Evolutionary conservation across 345 rosid genomes (phyloP).

Genomic region (Hevea brasiliensis): DNA sequence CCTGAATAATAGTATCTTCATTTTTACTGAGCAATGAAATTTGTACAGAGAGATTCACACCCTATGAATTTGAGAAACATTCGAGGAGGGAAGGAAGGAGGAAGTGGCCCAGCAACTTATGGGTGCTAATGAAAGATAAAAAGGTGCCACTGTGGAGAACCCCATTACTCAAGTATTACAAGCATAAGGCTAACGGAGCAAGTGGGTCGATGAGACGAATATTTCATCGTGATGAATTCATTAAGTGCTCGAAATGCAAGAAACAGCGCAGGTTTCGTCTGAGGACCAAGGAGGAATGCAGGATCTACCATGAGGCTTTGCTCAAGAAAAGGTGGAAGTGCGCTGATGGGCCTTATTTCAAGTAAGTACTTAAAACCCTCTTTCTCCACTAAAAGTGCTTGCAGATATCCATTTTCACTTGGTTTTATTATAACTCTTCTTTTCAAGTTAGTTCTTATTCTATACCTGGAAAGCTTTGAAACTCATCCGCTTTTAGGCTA

Average conservation of each 20-base stretch:
- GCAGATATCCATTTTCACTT: too few relatives aligned
- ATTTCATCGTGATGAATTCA: slow-evolving; percentile 23
- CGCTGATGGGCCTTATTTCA: neutral
- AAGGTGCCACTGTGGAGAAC: slow-evolving; percentile 20
- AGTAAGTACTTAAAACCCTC: neutral
- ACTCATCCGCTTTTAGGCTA: too few relatives aligned
- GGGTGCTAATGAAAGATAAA: slow-evolving; percentile 11
- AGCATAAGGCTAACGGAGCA: slow-evolving; percentile 10
- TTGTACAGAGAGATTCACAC: neutral
- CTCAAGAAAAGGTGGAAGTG: slow-evolving; percentile 13
- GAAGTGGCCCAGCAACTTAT: slow-evolving; percentile 11
- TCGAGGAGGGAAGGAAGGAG: slow-evolving; percentile 9
- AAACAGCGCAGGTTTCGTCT: slow-evolving; percentile 15
- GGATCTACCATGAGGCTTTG: slow-evolving; percentile 14
- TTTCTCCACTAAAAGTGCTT: too few relatives aligned
- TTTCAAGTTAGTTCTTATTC: too few relatives aligned
- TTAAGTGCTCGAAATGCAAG: slow-evolving; percentile 5
- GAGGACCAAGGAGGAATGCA: slow-evolving; percentile 8
- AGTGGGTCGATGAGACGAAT: neutral
- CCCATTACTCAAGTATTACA: slow-evolving; percentile 12
- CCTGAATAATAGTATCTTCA: too few relatives aligned
- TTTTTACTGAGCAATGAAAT: neutral
- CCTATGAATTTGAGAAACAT: slow-evolving; percentile 24
- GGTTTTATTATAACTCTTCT: too few relatives aligned
- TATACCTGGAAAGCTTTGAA: too few relatives aligned